Evolutionary conservation across 768 basidiomycete species (phyloP), one percentile per base, ranked within the genome.

Genomic region (Hortiboletus flavorubellus): DNA sequence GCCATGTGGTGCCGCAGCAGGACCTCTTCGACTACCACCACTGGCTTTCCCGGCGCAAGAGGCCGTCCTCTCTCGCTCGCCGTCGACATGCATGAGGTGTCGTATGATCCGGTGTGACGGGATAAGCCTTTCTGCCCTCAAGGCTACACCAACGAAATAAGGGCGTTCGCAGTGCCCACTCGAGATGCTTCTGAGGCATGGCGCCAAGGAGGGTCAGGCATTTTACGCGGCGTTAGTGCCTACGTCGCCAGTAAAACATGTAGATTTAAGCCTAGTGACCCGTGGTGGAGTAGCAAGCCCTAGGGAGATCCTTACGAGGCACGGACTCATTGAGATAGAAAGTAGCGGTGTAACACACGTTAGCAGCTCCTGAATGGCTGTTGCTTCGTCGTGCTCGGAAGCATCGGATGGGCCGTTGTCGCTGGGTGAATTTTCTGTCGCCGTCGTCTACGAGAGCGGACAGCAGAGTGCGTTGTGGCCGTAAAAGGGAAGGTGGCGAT

Each of bases 361-460:
- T 26, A 26, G 26, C 26, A 26, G 26, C 26, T 26, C 26, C 26
- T 2, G 26, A 26, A 26, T 4, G 26, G 26, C 26, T 26, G 26
- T 78, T 0, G 85, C 78, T 50, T 85, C 84, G 1, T 79, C 67
- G 9, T 86, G 80, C 69, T 94, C 92, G 66, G 87, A 93, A 1
- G 74, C 51, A 64, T 93, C 90, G 0, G 71, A 68, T 43, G 79
- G 76, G 23, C 83, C 58, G 21, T 67, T 49, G 41, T 47, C 40
- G 42, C 45, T 42, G 48, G 5, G 26, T 26, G 26, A 26, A 26
- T 51, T 21, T 40, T 23, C 9, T 15, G 40, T 26, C 26, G 26
- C 16, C 49, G 58, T 53, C 73, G 74, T 21, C 82, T 75, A 18
- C 78, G 77, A 21, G 80, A 81, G 9, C 85, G 89, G 87, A 47